Evolutionary conservation across 2,329 filamentous ascomycete genomes (phyloP).

Genomic region (Cladophialophora psammophila): DNA sequence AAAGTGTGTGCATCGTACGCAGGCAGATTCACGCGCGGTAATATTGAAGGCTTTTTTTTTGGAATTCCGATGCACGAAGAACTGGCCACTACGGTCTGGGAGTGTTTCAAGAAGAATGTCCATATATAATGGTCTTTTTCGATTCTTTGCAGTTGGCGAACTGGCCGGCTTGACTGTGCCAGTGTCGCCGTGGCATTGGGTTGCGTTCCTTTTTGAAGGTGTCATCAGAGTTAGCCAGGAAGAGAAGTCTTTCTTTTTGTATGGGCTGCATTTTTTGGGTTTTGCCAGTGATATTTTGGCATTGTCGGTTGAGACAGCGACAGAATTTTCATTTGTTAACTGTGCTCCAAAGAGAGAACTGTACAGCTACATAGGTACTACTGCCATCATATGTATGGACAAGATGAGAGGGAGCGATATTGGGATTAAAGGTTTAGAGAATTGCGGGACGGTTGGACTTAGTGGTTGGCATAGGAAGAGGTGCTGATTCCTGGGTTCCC

Average conservation of each 20-base stretch:
- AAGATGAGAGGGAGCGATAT: slow-evolving; percentile 17
- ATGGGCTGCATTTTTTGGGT: slow-evolving; percentile 34
- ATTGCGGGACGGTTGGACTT: slow-evolving; percentile 10
- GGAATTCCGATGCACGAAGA: slow-evolving; percentile 14
- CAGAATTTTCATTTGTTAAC: slow-evolving; percentile 38
- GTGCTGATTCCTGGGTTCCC: neutral
- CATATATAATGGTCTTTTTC: slow-evolving; percentile 13
- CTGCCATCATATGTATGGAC: slow-evolving; percentile 33
- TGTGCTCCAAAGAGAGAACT: slow-evolving; percentile 28
- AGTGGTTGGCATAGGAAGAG: slow-evolving; percentile 2
- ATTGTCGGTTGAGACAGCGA: slow-evolving; percentile 37
- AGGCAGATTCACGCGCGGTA: slow-evolving; percentile 23
- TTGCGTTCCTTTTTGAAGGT: slow-evolving; percentile 12
- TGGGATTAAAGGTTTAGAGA: slow-evolving; percentile 11
- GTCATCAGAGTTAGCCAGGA: slow-evolving; percentile 12
- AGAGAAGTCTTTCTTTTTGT: slow-evolving; percentile 27
- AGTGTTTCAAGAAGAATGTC: slow-evolving; percentile 15
- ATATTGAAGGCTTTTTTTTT: slow-evolving; percentile 25
- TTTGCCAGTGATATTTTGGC: slow-evolving; percentile 23
- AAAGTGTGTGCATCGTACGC: slow-evolving; percentile 28
- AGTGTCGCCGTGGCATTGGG: slow-evolving; percentile 21
- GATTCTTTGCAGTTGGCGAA: slow-evolving; percentile 17
- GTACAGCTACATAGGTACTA: slow-evolving; percentile 36
- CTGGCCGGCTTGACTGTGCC: slow-evolving; percentile 7
- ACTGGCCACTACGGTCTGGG: slow-evolving; percentile 1